Evolutionary conservation across 2,329 filamentous ascomycete genomes (phyloP).

Genomic region (Lasiodiplodia theobromae): DNA sequence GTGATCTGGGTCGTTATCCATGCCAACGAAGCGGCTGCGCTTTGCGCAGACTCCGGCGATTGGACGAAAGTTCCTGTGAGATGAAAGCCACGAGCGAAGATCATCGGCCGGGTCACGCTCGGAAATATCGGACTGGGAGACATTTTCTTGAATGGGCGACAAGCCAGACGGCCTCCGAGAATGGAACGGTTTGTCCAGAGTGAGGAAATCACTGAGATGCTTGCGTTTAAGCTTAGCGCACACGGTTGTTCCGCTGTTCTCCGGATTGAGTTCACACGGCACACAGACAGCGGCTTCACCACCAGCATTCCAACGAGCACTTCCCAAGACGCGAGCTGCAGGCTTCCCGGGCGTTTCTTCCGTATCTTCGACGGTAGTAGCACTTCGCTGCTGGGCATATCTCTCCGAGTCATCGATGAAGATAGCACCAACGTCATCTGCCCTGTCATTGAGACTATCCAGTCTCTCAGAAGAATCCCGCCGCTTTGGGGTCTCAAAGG

Average conservation of each 20-base stretch:
- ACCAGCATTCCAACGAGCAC: slow-evolving; percentile 45
- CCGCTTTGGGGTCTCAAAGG: slow-evolving; percentile 36
- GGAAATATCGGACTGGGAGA: slow-evolving; percentile 31
- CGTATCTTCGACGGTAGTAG: slow-evolving; percentile 52
- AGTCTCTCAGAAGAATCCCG: slow-evolving; percentile 38
- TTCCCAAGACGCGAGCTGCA: slow-evolving; percentile 43
- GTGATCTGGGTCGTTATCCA: slow-evolving; percentile 52
- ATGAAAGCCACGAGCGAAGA: slow-evolving; percentile 52
- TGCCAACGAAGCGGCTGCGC: slow-evolving; percentile 57
- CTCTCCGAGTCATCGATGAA: slow-evolving; percentile 57
- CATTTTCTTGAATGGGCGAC: slow-evolving; percentile 33
- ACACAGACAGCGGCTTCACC: slow-evolving; percentile 42
- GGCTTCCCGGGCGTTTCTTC: slow-evolving; percentile 43
- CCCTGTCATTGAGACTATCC: slow-evolving; percentile 38
- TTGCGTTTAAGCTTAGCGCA: slow-evolving; percentile 50
- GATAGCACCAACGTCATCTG: slow-evolving; percentile 50
- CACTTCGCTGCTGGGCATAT: slow-evolving; percentile 55
- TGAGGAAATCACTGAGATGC: slow-evolving; percentile 49
- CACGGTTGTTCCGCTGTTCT: slow-evolving; percentile 8
- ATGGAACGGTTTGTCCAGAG: slow-evolving; percentile 36
- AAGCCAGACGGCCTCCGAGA: slow-evolving; percentile 35
- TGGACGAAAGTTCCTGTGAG: slow-evolving; percentile 53
- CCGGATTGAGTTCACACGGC: slow-evolving; percentile 36
- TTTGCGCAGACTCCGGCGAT: slow-evolving; percentile 55
- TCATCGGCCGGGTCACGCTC: slow-evolving; percentile 35